Conservation (phyloP, 805 yeast genomes). For the Yarrowia osloensis region DNA sequence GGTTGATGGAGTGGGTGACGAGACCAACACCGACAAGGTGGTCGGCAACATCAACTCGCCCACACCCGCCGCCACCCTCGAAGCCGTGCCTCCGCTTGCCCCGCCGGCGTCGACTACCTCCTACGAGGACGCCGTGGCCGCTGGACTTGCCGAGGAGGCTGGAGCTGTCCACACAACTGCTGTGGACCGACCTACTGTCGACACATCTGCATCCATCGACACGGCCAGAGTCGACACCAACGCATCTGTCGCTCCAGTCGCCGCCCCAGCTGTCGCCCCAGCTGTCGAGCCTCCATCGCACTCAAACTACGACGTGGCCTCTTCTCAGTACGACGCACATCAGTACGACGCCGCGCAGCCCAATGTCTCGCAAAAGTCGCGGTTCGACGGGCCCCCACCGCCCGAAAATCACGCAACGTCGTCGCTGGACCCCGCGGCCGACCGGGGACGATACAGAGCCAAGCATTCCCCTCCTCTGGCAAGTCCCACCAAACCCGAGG, state of each 20-base stretch:
- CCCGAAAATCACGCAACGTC: not conserved
- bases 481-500: not conserved
- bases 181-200: too few relatives aligned
- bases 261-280: too few relatives aligned
- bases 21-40: too few relatives aligned
- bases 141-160: not conserved
- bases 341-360: not conserved
- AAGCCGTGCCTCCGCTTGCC: not conserved
- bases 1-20: too few relatives aligned
- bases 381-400: too few relatives aligned
- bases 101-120: not conserved
- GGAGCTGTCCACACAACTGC: not conserved
- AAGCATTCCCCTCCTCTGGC: not conserved
- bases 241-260: too few relatives aligned
- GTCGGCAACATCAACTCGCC: too few relatives aligned
- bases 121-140: constrained; percentile 8
- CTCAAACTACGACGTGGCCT: not conserved
- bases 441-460: constrained; percentile 15
- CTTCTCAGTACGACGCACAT: not conserved
- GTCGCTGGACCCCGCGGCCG: not conserved
- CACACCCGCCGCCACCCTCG: too few relatives aligned
- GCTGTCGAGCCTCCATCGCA: not conserved
- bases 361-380: too few relatives aligned
- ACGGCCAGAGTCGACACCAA: not conserved
- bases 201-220: not conserved